These are phyloP conservation scores for Exophiala mesophila DNA, from an alignment of 2,329 filamentous ascomycete species.

Conservation along the genomic window DNA sequence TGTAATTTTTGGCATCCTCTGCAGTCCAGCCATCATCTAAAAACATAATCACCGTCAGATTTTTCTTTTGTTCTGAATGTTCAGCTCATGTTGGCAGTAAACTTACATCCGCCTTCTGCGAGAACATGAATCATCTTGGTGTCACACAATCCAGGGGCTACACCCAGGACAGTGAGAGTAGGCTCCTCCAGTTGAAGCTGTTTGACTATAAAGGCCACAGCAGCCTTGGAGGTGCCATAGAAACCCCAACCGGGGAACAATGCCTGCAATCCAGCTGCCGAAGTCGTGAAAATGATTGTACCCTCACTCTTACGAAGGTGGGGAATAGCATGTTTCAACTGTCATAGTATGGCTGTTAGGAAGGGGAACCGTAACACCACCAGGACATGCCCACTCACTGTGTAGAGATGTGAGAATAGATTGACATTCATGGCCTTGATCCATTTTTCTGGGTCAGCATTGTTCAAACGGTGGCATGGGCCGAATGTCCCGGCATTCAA, in stretches of 20 bases:
- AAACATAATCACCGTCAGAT: not conserved
- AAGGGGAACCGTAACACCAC: not conserved
- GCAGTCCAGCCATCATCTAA: not conserved
- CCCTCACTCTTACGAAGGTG: constrained; percentile 64
- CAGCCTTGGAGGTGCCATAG: constrained; percentile 79
- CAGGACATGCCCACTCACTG: not conserved
- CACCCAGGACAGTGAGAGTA: constrained; percentile 63
- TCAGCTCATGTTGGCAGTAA: not conserved
- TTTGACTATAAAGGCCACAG: constrained; percentile 68
- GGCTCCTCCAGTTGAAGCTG: constrained; percentile 73
- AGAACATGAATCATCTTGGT: constrained; percentile 62
- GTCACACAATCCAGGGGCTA: constrained; percentile 75
- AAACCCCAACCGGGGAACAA: constrained; percentile 66
- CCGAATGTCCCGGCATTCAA: constrained; percentile 1
- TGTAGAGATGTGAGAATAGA: constrained; percentile 2
- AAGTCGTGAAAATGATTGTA: constrained; percentile 70
- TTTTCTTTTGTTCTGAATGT: not conserved
- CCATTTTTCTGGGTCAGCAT: not conserved
- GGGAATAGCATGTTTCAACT: constrained; percentile 47
- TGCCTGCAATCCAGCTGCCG: constrained; percentile 63
- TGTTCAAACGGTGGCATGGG: not conserved
- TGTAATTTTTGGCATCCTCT: not conserved
- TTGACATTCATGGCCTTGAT: not conserved
- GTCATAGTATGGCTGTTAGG: not conserved
- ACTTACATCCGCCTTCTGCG: constrained; percentile 6